A percentile compares a stretch with the other conserved stretches of the same genome.
Conservation (phyloP, 371 early-diverging fungal species). For the Blakeslea trispora region DNA sequence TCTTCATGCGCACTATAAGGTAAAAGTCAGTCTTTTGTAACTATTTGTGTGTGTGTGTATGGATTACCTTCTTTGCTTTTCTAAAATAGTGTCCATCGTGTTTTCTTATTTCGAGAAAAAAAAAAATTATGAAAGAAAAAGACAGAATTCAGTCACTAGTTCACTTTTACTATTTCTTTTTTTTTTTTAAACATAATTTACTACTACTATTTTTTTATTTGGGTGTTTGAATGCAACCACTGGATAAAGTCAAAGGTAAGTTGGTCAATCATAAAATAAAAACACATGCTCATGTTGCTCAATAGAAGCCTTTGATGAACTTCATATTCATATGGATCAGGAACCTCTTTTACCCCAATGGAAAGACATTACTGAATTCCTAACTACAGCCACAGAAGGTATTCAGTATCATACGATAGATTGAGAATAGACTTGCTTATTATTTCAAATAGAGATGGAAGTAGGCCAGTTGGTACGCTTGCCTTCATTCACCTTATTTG, state of each 20-base stretch:
- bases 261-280: too few species aligned
- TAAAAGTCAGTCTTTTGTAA: too few species aligned
- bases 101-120: too few species aligned
- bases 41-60: not conserved
- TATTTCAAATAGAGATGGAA: conserved; percentile 51
- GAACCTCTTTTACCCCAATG: conserved; percentile 28
- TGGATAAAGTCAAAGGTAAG: not conserved
- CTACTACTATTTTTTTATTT: not conserved
- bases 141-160: conserved; percentile 9
- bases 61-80: conserved; percentile 67
- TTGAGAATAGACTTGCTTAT: not conserved
- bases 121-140: not conserved
- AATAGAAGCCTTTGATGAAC: not conserved
- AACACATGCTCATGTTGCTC: too few species aligned
- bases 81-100: conserved; percentile 67
- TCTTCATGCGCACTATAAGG: conserved; percentile 85
- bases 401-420: too few species aligned
- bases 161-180: not conserved
- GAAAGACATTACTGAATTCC: conserved; percentile 58
- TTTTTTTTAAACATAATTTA: too few species aligned
- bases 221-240: not conserved
- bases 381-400: conserved; percentile 60
- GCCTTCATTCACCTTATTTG: conserved; percentile 65
- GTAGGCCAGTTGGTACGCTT: conserved; percentile 66
- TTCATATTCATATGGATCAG: not conserved